These are phyloP conservation scores for Sphaerulina vaccinii DNA, from an alignment of 2,329 filamentous ascomycete genomes.

Conservation along the genomic window DNA sequence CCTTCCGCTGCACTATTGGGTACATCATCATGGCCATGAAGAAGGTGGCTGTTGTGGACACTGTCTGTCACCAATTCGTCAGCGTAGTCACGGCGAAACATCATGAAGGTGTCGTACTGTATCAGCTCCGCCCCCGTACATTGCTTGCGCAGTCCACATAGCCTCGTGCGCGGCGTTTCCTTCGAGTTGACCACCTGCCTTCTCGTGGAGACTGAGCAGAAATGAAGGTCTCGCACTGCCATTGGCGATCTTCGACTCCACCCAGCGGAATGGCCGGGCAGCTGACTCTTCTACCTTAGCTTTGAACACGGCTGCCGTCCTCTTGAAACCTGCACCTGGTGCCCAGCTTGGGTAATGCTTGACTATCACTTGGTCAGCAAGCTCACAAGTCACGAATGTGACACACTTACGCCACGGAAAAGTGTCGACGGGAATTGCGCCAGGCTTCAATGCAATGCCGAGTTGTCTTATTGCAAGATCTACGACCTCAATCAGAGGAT, in stretches of 20 bases:
- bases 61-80: slow-evolving; percentile 2
- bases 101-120: slow-evolving; percentile 29
- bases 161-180: slow-evolving; percentile 37
- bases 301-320: slow-evolving; percentile 41
- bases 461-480: slow-evolving; percentile 44
- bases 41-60: slow-evolving; percentile 34
- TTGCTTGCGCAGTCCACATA: slow-evolving; percentile 45
- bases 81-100: not conserved
- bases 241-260: slow-evolving; percentile 38
- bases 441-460: slow-evolving; percentile 42
- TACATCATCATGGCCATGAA: slow-evolving; percentile 35
- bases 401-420: slow-evolving; percentile 40
- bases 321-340: slow-evolving; percentile 48
- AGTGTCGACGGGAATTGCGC: slow-evolving; percentile 48
- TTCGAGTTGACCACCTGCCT: slow-evolving; percentile 23
- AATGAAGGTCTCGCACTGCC: slow-evolving; percentile 41
- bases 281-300: slow-evolving; percentile 34
- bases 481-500: slow-evolving; percentile 47
- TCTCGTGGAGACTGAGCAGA: slow-evolving; percentile 42
- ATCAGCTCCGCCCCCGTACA: slow-evolving; percentile 47
- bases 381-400: not conserved
- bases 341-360: slow-evolving; percentile 47
- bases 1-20: slow-evolving; percentile 34
- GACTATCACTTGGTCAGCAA: slow-evolving; percentile 24
- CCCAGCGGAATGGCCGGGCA: slow-evolving; percentile 47